A percentile compares a stretch with the other conserved stretches of the same genome.
These are phyloP conservation scores for Blastomyces percursus DNA, from an alignment of 2,329 filamentous ascomycete species.

Conservation along the genomic window DNA sequence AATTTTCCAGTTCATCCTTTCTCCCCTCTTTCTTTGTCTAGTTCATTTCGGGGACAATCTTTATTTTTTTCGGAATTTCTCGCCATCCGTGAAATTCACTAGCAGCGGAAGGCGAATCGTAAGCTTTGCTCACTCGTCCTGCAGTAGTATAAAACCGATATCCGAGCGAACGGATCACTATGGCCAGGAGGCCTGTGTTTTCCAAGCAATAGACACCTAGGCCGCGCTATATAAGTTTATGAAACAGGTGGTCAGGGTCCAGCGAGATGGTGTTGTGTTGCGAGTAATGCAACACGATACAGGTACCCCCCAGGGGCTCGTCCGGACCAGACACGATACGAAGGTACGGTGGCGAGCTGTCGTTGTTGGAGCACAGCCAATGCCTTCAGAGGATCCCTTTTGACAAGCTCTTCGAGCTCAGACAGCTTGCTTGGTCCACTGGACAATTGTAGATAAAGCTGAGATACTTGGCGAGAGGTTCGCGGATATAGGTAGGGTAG, in stretches of 20 bases:
- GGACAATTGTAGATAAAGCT: slow-evolving; percentile 19
- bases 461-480: slow-evolving; percentile 30
- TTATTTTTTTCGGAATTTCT: slow-evolving; percentile 8
- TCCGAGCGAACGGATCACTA: slow-evolving; percentile 42
- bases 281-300: slow-evolving; percentile 46
- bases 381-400: slow-evolving; percentile 22
- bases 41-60: too few relatives aligned
- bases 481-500: slow-evolving; percentile 25
- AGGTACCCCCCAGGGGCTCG: too few relatives aligned
- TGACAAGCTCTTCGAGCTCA: slow-evolving; percentile 20
- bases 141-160: slow-evolving; percentile 47
- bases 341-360: slow-evolving; percentile 42
- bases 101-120: slow-evolving; percentile 26
- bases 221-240: slow-evolving; percentile 42
- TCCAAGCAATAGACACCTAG: slow-evolving; percentile 54
- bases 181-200: slow-evolving; percentile 44
- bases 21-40: too few relatives aligned
- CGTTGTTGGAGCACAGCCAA: slow-evolving; percentile 29
- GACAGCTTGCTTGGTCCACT: slow-evolving; percentile 16
- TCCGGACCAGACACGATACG: too few relatives aligned
- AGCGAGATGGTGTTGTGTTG: slow-evolving; percentile 39
- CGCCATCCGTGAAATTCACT: slow-evolving; percentile 41
- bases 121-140: slow-evolving; percentile 35
- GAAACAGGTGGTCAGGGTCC: slow-evolving; percentile 40
- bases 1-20: not conserved